Conservation (phyloP, 1,139 yeast species). For the Magnusiomyces fungicola region DNA sequence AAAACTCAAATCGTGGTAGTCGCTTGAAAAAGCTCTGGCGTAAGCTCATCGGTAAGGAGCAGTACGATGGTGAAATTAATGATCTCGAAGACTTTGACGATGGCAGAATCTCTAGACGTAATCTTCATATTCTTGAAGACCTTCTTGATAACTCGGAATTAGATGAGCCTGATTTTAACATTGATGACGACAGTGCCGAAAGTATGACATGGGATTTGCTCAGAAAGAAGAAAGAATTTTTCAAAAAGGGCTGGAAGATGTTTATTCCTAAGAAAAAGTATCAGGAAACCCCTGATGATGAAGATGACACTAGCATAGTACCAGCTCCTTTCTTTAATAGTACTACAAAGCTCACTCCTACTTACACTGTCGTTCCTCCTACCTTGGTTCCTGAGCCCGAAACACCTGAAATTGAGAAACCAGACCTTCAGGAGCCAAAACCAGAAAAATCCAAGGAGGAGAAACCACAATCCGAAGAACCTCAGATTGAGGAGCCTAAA, state of each 20-base stretch:
- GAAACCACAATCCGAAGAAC: neutral
- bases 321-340: neutral
- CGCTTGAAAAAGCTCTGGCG: neutral
- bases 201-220: neutral
- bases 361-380: neutral
- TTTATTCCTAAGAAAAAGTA: neutral
- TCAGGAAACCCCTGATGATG: too few relatives aligned
- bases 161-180: neutral
- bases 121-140: too few relatives aligned
- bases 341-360: neutral
- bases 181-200: constrained; percentile 3
- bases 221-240: neutral
- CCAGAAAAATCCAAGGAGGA: neutral
- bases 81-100: too few relatives aligned
- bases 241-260: neutral
- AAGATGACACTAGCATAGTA: neutral
- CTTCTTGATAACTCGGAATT: neutral
- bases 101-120: too few relatives aligned
- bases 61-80: too few relatives aligned
- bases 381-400: neutral
- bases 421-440: neutral
- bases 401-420: neutral
- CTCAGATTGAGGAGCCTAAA: neutral
- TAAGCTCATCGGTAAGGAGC: neutral
- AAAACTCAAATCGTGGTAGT: neutral